A percentile compares a stretch with the other conserved stretches of the same genome.
These are phyloP conservation scores for Penicillium sp. DNA, from an alignment of 2,329 filamentous ascomycete genomes.

Conservation along the genomic window DNA sequence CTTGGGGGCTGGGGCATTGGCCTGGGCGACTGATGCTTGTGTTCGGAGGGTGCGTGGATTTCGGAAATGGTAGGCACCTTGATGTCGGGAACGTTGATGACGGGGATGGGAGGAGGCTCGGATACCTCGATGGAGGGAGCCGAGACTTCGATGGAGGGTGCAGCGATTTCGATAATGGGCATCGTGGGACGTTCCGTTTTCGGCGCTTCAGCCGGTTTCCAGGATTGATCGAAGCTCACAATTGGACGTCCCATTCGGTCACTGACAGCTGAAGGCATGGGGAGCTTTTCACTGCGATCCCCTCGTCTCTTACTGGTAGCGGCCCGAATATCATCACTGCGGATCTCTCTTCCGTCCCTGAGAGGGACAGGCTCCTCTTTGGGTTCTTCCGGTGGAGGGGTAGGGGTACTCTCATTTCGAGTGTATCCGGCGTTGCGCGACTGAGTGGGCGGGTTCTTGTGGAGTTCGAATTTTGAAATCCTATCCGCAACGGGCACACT, in stretches of 20 bases:
- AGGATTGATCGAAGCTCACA: conserved; percentile 91
- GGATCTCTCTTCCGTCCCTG: conserved; percentile 80
- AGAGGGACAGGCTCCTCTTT: conserved; percentile 53
- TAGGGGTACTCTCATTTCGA: conserved; percentile 57
- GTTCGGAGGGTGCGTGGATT: conserved; percentile 24
- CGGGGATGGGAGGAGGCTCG: conserved; percentile 42
- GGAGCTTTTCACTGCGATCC: conserved; percentile 83
- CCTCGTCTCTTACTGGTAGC: conserved; percentile 87
- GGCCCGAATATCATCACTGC: conserved; percentile 82
- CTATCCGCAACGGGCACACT: conserved; percentile 49
- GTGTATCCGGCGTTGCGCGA: conserved; percentile 81
- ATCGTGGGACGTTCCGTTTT: conserved; percentile 28
- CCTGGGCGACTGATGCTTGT: conserved; percentile 11
- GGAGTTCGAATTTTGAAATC: conserved; percentile 67
- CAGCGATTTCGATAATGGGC: conserved; percentile 56
- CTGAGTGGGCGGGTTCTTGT: conserved; percentile 80
- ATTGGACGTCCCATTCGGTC: conserved; percentile 88
- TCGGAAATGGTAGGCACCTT: conserved; percentile 43
- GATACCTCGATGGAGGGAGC: conserved; percentile 49
- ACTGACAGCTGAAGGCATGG: conserved; percentile 87
- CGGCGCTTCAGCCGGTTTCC: conserved; percentile 61
- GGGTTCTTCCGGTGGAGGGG: conserved; percentile 28
- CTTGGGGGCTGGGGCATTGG: conserved; percentile 21
- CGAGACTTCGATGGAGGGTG: conserved; percentile 29
- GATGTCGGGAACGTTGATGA: conserved; percentile 55